Percentiles rank a stretch among this genome's conserved stretches.
phyloP scores from a whole-genome alignment of 495 filamentous ascomycete genomes.

The Aspergillus nidulans region DNA sequence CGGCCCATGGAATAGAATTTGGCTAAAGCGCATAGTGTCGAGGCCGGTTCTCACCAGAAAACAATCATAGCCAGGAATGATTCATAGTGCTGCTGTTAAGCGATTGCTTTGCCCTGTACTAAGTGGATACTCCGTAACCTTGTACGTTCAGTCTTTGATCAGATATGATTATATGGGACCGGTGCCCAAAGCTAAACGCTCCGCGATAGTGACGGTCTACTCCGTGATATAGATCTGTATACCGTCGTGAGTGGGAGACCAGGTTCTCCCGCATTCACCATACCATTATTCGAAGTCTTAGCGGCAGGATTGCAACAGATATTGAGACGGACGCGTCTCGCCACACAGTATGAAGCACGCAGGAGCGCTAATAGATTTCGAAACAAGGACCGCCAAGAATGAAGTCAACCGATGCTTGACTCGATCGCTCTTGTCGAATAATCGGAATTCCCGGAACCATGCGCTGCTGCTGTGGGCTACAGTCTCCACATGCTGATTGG shows the following conservation, averaged over 20 bases:
- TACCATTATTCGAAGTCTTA: too few relatives aligned
- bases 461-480: background rate
- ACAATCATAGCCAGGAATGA: background rate
- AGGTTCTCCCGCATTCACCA: too few relatives aligned
- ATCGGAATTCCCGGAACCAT: background rate
- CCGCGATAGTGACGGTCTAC: background rate
- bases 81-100: background rate
- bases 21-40: background rate
- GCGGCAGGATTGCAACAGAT: too few relatives aligned
- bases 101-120: background rate
- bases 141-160: background rate
- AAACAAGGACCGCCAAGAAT: background rate
- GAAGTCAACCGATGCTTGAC: background rate
- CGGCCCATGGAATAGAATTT: background rate
- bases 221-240: background rate
- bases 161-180: background rate
- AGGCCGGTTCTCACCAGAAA: background rate
- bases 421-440: background rate
- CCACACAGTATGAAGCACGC: background rate
- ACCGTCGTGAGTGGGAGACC: background rate
- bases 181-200: background rate
- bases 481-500: background rate
- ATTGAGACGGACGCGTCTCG: too few relatives aligned
- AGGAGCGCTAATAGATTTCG: background rate
- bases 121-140: too few relatives aligned